Percentiles rank a stretch among this genome's conserved stretches.
phyloP scores from a whole-genome alignment of 2,329 filamentous ascomycete species.

The Juglanconis juglandina region DNA sequence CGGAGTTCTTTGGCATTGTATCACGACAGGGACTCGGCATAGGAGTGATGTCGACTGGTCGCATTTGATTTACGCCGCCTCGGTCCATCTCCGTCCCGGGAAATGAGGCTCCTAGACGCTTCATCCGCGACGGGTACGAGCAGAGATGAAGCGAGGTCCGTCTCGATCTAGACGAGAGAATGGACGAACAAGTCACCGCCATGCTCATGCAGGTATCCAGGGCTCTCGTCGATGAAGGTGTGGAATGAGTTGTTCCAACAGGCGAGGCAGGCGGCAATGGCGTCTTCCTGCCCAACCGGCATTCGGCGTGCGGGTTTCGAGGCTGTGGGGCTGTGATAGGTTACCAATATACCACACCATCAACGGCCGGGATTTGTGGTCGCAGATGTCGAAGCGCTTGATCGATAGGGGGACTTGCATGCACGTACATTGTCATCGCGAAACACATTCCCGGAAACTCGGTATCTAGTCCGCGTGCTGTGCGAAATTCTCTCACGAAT shows the following conservation, averaged over 20 bases:
- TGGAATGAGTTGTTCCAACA: conserved; percentile 47
- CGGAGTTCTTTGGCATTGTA: background rate
- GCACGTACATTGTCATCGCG: conserved; percentile 5
- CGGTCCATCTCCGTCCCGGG: background rate
- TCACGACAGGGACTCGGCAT: background rate
- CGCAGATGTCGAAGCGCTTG: conserved; percentile 9
- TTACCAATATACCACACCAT: conserved; percentile 20
- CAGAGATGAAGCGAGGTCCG: conserved; percentile 20
- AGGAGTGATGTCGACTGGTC: background rate
- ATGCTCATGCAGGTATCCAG: conserved; percentile 31
- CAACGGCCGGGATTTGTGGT: conserved; percentile 14
- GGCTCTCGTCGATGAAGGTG: conserved; percentile 14
- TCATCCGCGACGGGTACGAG: conserved; percentile 17
- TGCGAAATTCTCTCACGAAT: no score
- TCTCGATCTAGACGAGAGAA: conserved; percentile 21
- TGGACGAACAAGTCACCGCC: conserved; percentile 5
- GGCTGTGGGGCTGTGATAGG: conserved; percentile 35
- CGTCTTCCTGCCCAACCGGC: conserved; percentile 49
- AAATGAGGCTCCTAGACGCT: conserved; percentile 16
- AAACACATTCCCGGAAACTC: no score
- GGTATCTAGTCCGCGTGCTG: no score
- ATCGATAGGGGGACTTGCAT: conserved; percentile 6
- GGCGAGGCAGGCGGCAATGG: conserved; percentile 40
- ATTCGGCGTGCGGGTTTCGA: conserved; percentile 25
- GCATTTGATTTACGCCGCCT: background rate